These are phyloP conservation scores for Aspergillus unguis DNA, from an alignment of 2,329 filamentous ascomycete species.

Conservation along the genomic window DNA sequence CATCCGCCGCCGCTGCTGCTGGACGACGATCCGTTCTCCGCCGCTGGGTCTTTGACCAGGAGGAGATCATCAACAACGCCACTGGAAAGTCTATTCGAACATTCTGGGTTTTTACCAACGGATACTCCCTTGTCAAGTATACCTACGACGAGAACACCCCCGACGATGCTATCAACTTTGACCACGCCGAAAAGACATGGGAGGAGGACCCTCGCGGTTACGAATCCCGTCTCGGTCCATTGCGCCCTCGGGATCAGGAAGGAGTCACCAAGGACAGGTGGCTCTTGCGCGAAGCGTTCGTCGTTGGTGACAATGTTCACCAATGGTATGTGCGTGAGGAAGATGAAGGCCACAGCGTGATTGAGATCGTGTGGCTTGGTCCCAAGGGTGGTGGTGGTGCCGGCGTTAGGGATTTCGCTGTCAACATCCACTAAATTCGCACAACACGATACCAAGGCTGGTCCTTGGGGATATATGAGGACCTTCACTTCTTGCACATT, in stretches of 20 bases:
- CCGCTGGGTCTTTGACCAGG: constrained; percentile 44
- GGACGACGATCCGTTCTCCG: constrained; percentile 43
- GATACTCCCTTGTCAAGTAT: constrained; percentile 44
- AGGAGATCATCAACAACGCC: constrained; percentile 33
- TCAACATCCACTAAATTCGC: constrained; percentile 26
- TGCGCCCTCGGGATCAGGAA: constrained; percentile 38
- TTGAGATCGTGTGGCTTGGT: constrained; percentile 45
- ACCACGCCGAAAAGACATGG: constrained; percentile 45
- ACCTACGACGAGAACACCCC: constrained; percentile 36
- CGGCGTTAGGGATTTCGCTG: constrained; percentile 30
- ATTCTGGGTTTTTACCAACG: constrained; percentile 46
- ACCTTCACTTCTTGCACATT: constrained; percentile 38
- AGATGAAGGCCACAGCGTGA: constrained; percentile 40
- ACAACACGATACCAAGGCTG: constrained; percentile 30
- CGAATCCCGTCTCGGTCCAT: constrained; percentile 38
- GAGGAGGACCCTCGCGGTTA: constrained; percentile 42
- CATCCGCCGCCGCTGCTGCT: constrained; percentile 38
- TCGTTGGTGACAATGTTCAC: constrained; percentile 44
- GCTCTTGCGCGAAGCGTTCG: constrained; percentile 37
- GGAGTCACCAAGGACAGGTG: constrained; percentile 43
- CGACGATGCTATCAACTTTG: constrained; percentile 42
- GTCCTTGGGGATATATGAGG: constrained; percentile 30
- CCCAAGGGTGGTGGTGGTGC: constrained; percentile 38
- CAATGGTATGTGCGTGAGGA: constrained; percentile 43
- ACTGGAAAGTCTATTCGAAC: constrained; percentile 36